Base-by-base conservation (phyloP, 2,329 filamentous ascomycete species). In the Nemania sp. region DNA sequence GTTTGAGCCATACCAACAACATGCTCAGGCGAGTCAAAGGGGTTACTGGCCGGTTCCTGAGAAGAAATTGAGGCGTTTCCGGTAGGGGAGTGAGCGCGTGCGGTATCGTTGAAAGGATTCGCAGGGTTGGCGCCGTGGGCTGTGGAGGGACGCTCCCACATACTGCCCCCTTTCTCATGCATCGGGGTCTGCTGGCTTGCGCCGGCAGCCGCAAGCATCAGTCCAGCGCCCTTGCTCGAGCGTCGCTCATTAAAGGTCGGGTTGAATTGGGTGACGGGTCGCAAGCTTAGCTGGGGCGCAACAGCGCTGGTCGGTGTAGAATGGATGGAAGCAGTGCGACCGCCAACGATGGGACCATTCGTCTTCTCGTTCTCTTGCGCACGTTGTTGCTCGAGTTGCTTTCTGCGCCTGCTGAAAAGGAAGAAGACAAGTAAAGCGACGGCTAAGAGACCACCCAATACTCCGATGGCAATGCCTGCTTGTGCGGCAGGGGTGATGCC, bases 381-480 rank as follows among this genome's bases (percentile, higher is more conserved):
- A 67, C 75, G 76, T 67, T 83, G 77, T 50, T 84, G 77, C 63
- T 78, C 74, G 65, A 83, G 78, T 73, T 88, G 85, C 82, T 89
- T 90, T 80, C 89, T 91, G 71, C 87, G 86, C 68, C 77, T 81
- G 68, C 84, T 88, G 72, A 92, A 83, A 62, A 91, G 74, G 74
- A 96, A 87, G 72, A 91, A 89, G 18, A 90, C 80, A 20, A 90
- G 73, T n/a, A 87, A 79, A 32, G 87, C 85, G 25, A 95, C 73
- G 2, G 88, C 75, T 34, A 88, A 84, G 25, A 97, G 69, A 50
- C 85, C 85, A 6, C 89, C 80, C 34, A 97, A 77, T 49, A 96
- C 86, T 70, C 92, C 93, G 72, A 97, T 87, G 5, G 89, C 91
- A 63, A 97, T 84, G 62, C 95, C 95, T 45, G 92, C 93, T 76